These are phyloP conservation scores for Nannizziopsis arthrosporioides DNA, from an alignment of 2,329 filamentous ascomycete species.

Conservation along the genomic window DNA sequence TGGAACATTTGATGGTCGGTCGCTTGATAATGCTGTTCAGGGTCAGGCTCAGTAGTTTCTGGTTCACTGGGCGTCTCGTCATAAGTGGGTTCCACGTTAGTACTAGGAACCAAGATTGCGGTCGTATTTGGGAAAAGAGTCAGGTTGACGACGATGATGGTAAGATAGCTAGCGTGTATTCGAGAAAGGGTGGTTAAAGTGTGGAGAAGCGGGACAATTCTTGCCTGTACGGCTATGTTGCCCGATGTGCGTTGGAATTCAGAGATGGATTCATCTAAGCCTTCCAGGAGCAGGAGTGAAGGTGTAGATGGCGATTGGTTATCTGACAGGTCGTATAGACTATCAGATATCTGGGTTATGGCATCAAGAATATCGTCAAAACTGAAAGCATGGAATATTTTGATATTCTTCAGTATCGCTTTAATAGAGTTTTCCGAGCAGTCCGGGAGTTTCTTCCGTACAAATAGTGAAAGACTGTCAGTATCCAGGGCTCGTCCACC, in stretches of 20 bases:
- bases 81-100: neutral
- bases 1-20: neutral
- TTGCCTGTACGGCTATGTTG: constrained; percentile 25
- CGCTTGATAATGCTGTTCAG: neutral
- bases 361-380: constrained; percentile 15
- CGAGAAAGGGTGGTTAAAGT: constrained; percentile 27
- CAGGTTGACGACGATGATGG: constrained; percentile 30
- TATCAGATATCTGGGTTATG: constrained; percentile 13
- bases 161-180: constrained; percentile 21
- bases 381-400: constrained; percentile 13
- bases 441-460: constrained; percentile 12
- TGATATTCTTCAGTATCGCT: constrained; percentile 10
- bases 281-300: constrained; percentile 25
- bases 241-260: constrained; percentile 30
- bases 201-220: constrained; percentile 24
- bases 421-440: constrained; percentile 5
- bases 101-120: neutral
- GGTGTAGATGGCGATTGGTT: neutral
- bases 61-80: neutral
- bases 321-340: constrained; percentile 10
- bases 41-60: neutral
- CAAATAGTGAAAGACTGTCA: constrained; percentile 3
- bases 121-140: constrained; percentile 17
- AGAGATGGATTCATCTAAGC: constrained; percentile 29
- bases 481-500: constrained; percentile 5